Conservation (phyloP, 1,284 basidiomycete genomes). For the Rhodotorula sp. region DNA sequence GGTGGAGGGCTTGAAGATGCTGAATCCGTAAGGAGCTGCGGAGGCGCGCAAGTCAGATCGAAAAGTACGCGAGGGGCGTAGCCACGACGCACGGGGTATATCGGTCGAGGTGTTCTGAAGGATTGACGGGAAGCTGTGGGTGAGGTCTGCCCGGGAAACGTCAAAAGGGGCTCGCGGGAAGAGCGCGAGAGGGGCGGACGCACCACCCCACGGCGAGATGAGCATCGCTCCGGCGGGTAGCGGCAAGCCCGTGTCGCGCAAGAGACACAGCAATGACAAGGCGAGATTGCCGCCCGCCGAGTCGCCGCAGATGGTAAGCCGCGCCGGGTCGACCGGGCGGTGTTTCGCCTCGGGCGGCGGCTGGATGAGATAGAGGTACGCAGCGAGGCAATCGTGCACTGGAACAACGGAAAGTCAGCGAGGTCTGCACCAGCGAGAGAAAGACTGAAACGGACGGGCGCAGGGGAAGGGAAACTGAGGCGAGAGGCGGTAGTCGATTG, state of each 20-base stretch:
- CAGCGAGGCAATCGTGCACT: constrained; percentile 56
- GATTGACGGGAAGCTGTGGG: constrained; percentile 90
- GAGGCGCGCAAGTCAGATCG: background rate
- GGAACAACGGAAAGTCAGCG: background rate
- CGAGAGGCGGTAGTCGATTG: constrained; percentile 73
- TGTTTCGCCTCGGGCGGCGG: constrained; percentile 74
- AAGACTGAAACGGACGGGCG: constrained; percentile 71
- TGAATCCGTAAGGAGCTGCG: constrained; percentile 43
- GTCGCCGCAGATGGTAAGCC: constrained; percentile 81
- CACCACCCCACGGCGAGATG: constrained; percentile 64
- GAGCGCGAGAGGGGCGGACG: background rate
- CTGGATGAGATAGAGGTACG: constrained; percentile 66
- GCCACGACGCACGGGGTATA: constrained; percentile 57
- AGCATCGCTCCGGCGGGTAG: constrained; percentile 77
- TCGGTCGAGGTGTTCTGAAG: constrained; percentile 78
- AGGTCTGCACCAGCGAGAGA: constrained; percentile 58
- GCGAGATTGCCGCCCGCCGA: constrained; percentile 90
- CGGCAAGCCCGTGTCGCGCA: constrained; percentile 82
- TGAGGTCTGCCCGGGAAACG: constrained; percentile 67
- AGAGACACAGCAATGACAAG: constrained; percentile 82
- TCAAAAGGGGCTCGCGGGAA: constrained; percentile 57
- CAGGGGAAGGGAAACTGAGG: constrained; percentile 95
- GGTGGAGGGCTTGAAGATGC: constrained; percentile 68
- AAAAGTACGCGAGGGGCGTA: background rate
- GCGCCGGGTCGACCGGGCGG: constrained; percentile 76